These are phyloP conservation scores for Aspergillus nomiae DNA, from an alignment of 2,329 filamentous ascomycete species.

Conservation along the genomic window DNA sequence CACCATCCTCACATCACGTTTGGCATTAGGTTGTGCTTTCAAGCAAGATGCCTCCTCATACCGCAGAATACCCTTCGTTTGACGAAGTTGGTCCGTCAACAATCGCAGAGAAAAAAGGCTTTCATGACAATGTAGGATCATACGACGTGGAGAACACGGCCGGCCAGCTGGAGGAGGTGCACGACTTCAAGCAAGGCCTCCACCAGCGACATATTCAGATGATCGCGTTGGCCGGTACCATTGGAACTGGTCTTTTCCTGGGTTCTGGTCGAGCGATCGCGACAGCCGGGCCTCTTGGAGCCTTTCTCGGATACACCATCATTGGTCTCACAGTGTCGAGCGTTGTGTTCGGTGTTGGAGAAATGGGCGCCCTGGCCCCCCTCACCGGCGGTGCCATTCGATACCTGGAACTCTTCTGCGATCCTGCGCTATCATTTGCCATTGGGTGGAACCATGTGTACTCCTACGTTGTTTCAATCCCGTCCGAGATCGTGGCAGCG, in stretches of 20 bases:
- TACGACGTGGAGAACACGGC: slow-evolving; percentile 22
- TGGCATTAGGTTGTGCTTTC: too few relatives aligned
- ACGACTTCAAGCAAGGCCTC: slow-evolving; percentile 28
- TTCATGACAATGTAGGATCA: not conserved
- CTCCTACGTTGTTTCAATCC: slow-evolving; percentile 35
- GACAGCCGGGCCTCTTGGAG: slow-evolving; percentile 34
- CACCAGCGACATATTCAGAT: slow-evolving; percentile 39
- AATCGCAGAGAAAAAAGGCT: not conserved
- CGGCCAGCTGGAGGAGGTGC: slow-evolving; percentile 25
- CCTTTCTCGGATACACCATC: slow-evolving; percentile 40
- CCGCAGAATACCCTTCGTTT: not conserved
- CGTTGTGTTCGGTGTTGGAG: slow-evolving; percentile 39
- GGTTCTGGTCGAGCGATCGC: slow-evolving; percentile 38
- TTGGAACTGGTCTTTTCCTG: slow-evolving; percentile 42
- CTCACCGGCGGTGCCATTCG: slow-evolving; percentile 42
- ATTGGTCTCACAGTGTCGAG: slow-evolving; percentile 38
- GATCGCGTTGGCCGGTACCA: slow-evolving; percentile 42
- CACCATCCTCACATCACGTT: not conserved
- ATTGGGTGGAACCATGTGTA: slow-evolving; percentile 45
- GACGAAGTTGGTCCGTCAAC: not conserved
- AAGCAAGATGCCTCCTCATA: not conserved
- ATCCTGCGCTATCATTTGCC: slow-evolving; percentile 38
- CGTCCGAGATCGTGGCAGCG: slow-evolving; percentile 35
- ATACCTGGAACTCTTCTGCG: slow-evolving; percentile 39
- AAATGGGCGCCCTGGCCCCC: slow-evolving; percentile 41